Percentiles rank a stretch among this genome's conserved stretches.
Evolutionary conservation across 345 rosid species (phyloP).

Genomic region (Cardiospermum halicacabum): DNA sequence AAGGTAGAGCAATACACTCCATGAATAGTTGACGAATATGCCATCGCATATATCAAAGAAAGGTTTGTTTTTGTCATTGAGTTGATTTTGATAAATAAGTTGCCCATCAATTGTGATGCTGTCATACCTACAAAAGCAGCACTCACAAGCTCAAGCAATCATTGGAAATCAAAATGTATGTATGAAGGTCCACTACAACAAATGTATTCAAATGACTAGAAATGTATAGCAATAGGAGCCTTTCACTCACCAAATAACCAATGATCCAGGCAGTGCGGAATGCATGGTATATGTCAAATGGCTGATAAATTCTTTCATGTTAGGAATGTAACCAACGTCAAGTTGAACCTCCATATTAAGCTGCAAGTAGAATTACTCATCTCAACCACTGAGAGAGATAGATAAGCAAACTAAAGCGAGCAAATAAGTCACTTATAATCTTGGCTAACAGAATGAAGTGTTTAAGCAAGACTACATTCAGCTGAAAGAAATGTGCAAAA

Average conservation of each 20-base stretch:
- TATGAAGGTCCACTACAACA: not conserved
- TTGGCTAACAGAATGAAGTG: not conserved
- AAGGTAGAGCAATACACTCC: conserved; percentile 49
- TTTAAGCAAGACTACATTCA: too few species aligned
- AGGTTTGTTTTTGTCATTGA: conserved; percentile 60
- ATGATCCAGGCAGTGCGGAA: conserved; percentile 56
- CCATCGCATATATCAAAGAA: conserved; percentile 91
- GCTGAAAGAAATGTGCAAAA: not conserved
- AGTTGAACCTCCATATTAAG: conserved; percentile 63
- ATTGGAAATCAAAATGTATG: not conserved
- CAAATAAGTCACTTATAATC: not conserved
- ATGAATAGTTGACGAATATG: conserved; percentile 64
- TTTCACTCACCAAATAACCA: conserved; percentile 82
- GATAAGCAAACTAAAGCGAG: not conserved
- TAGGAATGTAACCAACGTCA: conserved; percentile 42
- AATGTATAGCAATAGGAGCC: conserved; percentile 25
- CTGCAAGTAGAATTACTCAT: conserved; percentile 32
- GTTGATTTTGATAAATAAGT: conserved; percentile 60
- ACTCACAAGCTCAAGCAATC: not conserved
- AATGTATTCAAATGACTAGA: not conserved
- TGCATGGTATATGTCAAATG: conserved; percentile 73
- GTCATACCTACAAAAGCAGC: conserved; percentile 57
- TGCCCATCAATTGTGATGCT: conserved; percentile 56
- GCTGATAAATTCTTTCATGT: conserved; percentile 59
- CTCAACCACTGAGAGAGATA: conserved; percentile 2